phyloP scores from a whole-genome alignment of 1,139 yeast genomes.

The Pichia sp. region DNA sequence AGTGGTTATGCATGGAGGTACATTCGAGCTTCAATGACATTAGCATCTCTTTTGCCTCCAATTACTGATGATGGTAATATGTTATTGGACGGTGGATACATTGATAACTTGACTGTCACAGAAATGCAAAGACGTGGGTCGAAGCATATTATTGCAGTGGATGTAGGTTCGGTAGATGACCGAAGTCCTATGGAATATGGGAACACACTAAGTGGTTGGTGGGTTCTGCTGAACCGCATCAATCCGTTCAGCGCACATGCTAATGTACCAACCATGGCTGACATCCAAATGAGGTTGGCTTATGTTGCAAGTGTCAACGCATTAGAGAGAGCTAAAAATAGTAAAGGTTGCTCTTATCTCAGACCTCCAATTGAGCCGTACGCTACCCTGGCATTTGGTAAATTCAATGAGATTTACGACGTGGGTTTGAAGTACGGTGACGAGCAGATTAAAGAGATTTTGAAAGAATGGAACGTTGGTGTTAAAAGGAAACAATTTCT shows the following conservation, averaged over 20 bases:
- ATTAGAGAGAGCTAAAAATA: constrained; percentile 74
- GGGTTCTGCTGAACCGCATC: constrained; percentile 87
- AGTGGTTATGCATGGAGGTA: constrained; percentile 95
- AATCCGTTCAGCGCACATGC: constrained; percentile 88
- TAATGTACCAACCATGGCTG: constrained; percentile 90
- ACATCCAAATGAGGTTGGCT: constrained; percentile 87
- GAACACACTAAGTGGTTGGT: constrained; percentile 84
- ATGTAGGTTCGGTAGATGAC: constrained; percentile 93
- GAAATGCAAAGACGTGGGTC: constrained; percentile 93
- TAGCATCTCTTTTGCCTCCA: constrained; percentile 91
- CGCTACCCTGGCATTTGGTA: constrained; percentile 88
- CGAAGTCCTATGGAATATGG: constrained; percentile 89
- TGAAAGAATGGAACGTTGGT: constrained; percentile 36
- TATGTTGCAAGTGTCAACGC: constrained; percentile 96
- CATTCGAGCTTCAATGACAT: constrained; percentile 92
- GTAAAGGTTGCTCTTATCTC: constrained; percentile 83
- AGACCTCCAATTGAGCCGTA: constrained; percentile 92
- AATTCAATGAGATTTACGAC: constrained; percentile 81
- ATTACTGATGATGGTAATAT: constrained; percentile 85
- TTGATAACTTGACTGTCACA: constrained; percentile 86
- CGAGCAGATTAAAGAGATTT: constrained; percentile 51
- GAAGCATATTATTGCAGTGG: constrained; percentile 85
- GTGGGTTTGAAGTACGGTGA: constrained; percentile 80
- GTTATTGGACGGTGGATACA: constrained; percentile 94
- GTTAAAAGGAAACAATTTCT: constrained; percentile 38